phyloP scores from a whole-genome alignment of 208 protist species.

The Leishmania guyanensis region DNA sequence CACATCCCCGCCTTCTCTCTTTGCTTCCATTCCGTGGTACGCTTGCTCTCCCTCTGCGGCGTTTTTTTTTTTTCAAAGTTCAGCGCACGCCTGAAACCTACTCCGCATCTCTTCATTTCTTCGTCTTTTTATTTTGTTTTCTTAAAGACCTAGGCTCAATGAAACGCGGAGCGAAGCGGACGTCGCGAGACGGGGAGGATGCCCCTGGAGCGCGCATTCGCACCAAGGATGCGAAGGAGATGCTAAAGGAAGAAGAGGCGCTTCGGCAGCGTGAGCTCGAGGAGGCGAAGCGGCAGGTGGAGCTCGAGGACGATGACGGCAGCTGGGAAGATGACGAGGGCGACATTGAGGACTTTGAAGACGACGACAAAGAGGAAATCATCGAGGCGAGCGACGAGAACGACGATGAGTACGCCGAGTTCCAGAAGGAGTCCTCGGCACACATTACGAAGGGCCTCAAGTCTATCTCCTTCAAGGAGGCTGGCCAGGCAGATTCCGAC shows the following conservation, averaged over 20 bases:
- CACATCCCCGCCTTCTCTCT: background rate
- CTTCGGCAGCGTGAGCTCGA: conserved; percentile 27
- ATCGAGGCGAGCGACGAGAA: conserved; percentile 60
- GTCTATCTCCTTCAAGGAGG: conserved; percentile 59
- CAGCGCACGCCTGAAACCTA: background rate
- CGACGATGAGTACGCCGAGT: conserved; percentile 81
- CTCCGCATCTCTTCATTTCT: background rate
- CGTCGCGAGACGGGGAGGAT: conserved; percentile 40
- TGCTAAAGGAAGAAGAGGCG: conserved; percentile 43
- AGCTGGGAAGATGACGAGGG: conserved; percentile 41
- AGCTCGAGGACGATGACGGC: conserved; percentile 41
- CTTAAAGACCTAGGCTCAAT: background rate
- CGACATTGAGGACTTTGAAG: conserved; percentile 32
- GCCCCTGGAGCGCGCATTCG: conserved; percentile 26
- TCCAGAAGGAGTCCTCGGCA: conserved; percentile 61
- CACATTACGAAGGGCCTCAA: conserved; percentile 44
- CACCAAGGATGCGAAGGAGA: conserved; percentile 45
- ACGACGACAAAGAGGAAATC: conserved; percentile 62
- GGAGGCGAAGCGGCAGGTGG: conserved; percentile 9
- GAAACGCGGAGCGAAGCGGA: conserved; percentile 49
- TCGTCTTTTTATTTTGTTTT: too few relatives aligned
- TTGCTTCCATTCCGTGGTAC: background rate
- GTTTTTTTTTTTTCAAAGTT: background rate
- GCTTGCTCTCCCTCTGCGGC: background rate
- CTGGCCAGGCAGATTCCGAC: conserved; percentile 15